These are phyloP conservation scores for Anethum foeniculum DNA, from an alignment of 140 eudicot genomes.

Conservation along the genomic window DNA sequence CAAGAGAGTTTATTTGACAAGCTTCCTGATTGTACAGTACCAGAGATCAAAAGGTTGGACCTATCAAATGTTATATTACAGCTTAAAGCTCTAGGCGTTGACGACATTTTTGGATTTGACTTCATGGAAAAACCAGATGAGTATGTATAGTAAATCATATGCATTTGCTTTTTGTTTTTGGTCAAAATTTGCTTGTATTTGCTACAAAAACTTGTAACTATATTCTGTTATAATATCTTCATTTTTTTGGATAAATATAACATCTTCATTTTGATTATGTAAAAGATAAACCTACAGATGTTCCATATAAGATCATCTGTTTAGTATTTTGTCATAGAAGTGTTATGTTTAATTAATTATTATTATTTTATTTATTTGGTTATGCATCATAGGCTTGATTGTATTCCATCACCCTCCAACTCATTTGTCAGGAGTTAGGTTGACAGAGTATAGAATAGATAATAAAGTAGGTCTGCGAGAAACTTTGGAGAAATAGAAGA, in stretches of 20 bases:
- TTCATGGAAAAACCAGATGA: constrained; percentile 93
- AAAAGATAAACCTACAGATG: background rate
- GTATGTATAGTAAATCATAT: constrained; percentile 17
- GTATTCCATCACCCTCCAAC: background rate
- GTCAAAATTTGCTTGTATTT: background rate
- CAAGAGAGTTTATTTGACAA: constrained; percentile 72
- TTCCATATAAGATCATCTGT: background rate
- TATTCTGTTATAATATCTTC: background rate
- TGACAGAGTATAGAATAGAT: background rate
- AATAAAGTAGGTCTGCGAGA: background rate
- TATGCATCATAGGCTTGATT: background rate
- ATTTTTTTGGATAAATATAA: background rate
- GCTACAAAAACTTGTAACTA: background rate
- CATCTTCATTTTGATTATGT: background rate
- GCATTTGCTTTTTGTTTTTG: background rate
- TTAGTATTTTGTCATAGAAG: background rate
- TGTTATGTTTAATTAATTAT: background rate
- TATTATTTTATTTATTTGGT: background rate
- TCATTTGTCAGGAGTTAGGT: background rate
- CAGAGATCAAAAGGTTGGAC: constrained; percentile 87
- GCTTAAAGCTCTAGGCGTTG: constrained; percentile 88
- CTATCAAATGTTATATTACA: constrained; percentile 86
- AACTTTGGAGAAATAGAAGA: background rate
- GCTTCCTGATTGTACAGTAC: constrained; percentile 66
- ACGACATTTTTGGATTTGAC: constrained; percentile 78